Evolutionary conservation across 495 filamentous ascomycete species (phyloP).

Genomic region (Penicillium ucsense): DNA sequence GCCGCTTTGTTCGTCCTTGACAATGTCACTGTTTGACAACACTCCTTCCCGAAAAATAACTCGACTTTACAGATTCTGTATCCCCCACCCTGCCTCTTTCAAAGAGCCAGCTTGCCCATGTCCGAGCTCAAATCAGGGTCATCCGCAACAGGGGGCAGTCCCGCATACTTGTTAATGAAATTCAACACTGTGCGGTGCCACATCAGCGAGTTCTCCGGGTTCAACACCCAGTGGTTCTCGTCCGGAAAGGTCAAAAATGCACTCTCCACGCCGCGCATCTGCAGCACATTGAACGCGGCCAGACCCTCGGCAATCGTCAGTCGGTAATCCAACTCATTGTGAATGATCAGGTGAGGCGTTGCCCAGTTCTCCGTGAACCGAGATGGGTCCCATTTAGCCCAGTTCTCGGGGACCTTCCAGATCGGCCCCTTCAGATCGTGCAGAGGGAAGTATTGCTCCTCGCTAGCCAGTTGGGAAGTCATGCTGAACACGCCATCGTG

Average conservation of each 20-base stretch:
- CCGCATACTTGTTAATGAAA: constrained; percentile 81
- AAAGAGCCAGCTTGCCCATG: constrained; percentile 16
- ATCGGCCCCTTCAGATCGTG: constrained; percentile 73
- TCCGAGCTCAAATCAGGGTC: constrained; percentile 11
- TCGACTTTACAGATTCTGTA: too few species aligned
- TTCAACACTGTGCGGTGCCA: constrained; percentile 86
- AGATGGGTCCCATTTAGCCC: constrained; percentile 77
- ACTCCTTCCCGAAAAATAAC: too few species aligned
- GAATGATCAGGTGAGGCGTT: constrained; percentile 82
- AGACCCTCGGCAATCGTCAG: constrained; percentile 76
- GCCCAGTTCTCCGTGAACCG: constrained; percentile 60
- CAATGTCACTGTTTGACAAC: too few species aligned
- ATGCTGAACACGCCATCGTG: constrained; percentile 88
- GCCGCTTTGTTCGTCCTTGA: too few species aligned
- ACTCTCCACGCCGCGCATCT: constrained; percentile 45
- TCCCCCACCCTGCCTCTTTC: not conserved
- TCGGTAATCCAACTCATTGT: constrained; percentile 86
- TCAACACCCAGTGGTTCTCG: constrained; percentile 80
- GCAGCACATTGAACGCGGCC: constrained; percentile 80
- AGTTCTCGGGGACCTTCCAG: constrained; percentile 64
- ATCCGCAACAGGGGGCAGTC: constrained; percentile 31
- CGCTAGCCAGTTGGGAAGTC: constrained; percentile 59
- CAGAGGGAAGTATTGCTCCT: constrained; percentile 83
- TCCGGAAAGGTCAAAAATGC: constrained; percentile 73
- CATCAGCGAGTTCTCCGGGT: constrained; percentile 79